Evolutionary conservation across 176 grass and related monocot genomes (phyloP).

Genomic region (bread wheat (Triticum aestivum)): DNA sequence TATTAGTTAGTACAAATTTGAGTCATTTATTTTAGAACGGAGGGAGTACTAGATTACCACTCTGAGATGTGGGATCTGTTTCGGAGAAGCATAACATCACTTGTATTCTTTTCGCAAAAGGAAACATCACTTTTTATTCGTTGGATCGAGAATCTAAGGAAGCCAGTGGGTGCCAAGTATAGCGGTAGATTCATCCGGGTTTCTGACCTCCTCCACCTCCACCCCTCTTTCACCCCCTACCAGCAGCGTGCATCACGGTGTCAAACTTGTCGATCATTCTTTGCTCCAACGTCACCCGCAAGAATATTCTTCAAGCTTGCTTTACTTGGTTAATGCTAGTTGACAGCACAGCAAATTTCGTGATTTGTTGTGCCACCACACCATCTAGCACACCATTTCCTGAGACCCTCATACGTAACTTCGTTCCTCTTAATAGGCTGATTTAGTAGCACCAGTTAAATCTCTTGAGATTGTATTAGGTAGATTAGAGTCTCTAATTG

Average conservation of each 20-base stretch:
- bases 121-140: not conserved
- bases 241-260: not conserved
- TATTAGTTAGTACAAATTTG: no score
- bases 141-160: not conserved
- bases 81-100: not conserved
- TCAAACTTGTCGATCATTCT: constrained; percentile 10
- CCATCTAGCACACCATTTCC: not conserved
- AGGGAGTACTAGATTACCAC: not conserved
- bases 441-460: constrained; percentile 3
- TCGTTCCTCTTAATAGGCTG: not conserved
- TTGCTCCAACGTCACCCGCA: constrained; percentile 6
- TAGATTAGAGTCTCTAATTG: no score
- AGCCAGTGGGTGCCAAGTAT: not conserved
- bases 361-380: constrained; percentile 8
- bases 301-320: constrained; percentile 23
- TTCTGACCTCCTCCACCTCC: not conserved
- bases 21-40: no score
- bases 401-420: not conserved
- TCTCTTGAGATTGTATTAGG: not conserved
- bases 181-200: not conserved
- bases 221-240: not conserved
- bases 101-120: not conserved
- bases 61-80: not conserved
- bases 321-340: not conserved
- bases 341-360: not conserved